Evolutionary conservation across 768 basidiomycete species (phyloP).

Genomic region (Ramaria rubella): DNA sequence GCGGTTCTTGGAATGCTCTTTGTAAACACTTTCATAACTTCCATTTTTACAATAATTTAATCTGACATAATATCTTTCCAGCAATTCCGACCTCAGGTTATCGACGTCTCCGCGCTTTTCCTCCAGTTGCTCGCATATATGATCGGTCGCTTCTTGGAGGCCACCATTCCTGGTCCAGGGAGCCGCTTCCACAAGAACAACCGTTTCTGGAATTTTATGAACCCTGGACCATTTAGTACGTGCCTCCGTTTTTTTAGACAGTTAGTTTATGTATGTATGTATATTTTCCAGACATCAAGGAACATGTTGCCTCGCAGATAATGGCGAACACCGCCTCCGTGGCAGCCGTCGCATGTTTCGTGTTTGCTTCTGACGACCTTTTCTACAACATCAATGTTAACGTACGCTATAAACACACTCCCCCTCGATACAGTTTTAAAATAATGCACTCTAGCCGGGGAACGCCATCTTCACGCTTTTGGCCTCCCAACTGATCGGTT

Average conservation of each 20-base stretch:
- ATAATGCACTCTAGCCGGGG: not conserved
- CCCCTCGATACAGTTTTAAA: not conserved
- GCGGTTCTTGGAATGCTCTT: conserved; percentile 7
- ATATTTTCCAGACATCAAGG: conserved; percentile 3
- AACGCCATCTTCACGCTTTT: conserved; percentile 9
- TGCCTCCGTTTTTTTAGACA: not conserved
- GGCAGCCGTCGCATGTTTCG: conserved; percentile 1
- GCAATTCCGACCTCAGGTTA: conserved; percentile 8
- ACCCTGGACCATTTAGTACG: conserved; percentile 7
- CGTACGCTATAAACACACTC: not conserved
- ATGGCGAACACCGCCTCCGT: conserved; percentile 6
- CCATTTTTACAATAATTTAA: not conserved
- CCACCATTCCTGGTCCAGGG: conserved; percentile 5
- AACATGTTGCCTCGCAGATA: conserved; percentile 7
- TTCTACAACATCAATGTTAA: conserved; percentile 9
- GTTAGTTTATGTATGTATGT: not conserved
- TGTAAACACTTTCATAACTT: not conserved
- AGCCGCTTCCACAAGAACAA: conserved; percentile 1
- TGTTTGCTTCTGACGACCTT: conserved; percentile 6
- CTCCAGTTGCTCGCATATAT: conserved; percentile 8
- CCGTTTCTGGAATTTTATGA: conserved; percentile 9
- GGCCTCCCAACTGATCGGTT: conserved; percentile 6
- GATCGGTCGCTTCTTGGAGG: conserved; percentile 1
- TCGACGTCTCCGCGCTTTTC: conserved; percentile 3
- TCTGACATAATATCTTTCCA: not conserved